A percentile compares a stretch with the other conserved stretches of the same genome.
Conservation (phyloP, 164 flowering plant species). For the Cinnamomum chago region DNA sequence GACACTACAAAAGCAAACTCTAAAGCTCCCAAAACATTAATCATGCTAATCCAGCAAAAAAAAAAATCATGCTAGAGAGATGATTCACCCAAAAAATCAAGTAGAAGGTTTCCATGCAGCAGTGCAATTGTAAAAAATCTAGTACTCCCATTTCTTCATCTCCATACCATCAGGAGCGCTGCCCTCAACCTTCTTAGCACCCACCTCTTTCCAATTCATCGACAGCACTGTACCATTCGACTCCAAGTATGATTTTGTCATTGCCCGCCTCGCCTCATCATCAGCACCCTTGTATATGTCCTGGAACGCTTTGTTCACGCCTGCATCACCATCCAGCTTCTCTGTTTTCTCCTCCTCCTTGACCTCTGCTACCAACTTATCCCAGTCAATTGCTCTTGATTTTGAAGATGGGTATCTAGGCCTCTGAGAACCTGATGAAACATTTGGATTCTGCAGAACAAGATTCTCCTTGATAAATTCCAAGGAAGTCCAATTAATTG, state of each 20-base stretch:
- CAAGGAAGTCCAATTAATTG: slow-evolving; percentile 69
- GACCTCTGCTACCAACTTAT: slow-evolving; percentile 86
- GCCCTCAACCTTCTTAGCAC: slow-evolving; percentile 78
- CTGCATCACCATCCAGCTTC: slow-evolving; percentile 97
- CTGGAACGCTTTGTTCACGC: slow-evolving; percentile 82
- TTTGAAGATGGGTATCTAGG: slow-evolving; percentile 73
- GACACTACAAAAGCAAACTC: no score
- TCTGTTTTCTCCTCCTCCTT: slow-evolving; percentile 98
- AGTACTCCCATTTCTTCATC: slow-evolving; percentile 82
- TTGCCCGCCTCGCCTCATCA: slow-evolving; percentile 89
- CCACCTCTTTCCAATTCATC: slow-evolving; percentile 96
- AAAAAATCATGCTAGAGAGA: no score
- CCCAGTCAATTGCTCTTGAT: slow-evolving; percentile 68
- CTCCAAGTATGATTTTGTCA: slow-evolving; percentile 94
- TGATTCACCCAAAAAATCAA: no score
- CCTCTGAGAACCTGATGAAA: slow-evolving; percentile 31
- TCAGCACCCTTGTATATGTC: slow-evolving; percentile 83
- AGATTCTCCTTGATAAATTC: slow-evolving; percentile 52
- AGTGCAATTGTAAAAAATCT: background rate
- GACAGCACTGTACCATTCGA: slow-evolving; percentile 96
- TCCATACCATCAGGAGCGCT: slow-evolving; percentile 96
- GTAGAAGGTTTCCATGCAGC: no score
- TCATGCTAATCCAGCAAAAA: no score
- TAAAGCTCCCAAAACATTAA: no score
- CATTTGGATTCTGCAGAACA: slow-evolving; percentile 35